Evolutionary conservation across 257 asterid species (phyloP), one percentile per base, ranked within the genome.

Genomic region (Gentiana dahurica): DNA sequence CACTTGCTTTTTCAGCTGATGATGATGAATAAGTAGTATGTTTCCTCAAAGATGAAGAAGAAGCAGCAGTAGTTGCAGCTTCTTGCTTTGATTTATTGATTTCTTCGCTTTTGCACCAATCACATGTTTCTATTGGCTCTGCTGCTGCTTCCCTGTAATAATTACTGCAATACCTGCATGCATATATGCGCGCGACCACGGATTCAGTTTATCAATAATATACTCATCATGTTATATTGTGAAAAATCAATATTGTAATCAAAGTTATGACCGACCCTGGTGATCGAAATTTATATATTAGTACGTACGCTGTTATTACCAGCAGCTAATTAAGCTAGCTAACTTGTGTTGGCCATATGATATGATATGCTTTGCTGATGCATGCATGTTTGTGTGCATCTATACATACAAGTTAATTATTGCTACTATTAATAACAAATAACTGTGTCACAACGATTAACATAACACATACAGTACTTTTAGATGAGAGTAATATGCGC

Each of bases 21-120:
- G 75, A 57, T 8, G 64, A 24, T 24, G 24, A 24, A 24, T 24
- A 24, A 24, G 24, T 24, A 24, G 24, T 24, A 24, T 24, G 24
- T 24, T 24, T 24, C 24, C 24, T 24, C 24, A 24, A 24, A 24
- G 24, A 24, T 24, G 24, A 24, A 24, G 24, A 24, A 24, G 24
- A 24, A 24, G 24, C 24, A 24, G 24, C 24, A 24, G 24, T 24
- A 24, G 24, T 24, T 24, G 24, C 24, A 24, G 24, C 74, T 2
- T 68, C 65, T 1, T 71, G 76, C 64, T 63, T 67, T 5, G 64
- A n/a, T 5, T 34, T 56, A 32, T 50, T 77, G 65, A 73, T 69
- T 34, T 77, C 77, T 66, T 87, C 95, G 60, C 82, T 72, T 71
- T 79, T 87, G 77, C 97, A 90, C 97, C 96, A 90, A 33, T 90